Conservation (phyloP, 192 early-diverging fungal genomes). For the Coemansia sp. region DNA sequence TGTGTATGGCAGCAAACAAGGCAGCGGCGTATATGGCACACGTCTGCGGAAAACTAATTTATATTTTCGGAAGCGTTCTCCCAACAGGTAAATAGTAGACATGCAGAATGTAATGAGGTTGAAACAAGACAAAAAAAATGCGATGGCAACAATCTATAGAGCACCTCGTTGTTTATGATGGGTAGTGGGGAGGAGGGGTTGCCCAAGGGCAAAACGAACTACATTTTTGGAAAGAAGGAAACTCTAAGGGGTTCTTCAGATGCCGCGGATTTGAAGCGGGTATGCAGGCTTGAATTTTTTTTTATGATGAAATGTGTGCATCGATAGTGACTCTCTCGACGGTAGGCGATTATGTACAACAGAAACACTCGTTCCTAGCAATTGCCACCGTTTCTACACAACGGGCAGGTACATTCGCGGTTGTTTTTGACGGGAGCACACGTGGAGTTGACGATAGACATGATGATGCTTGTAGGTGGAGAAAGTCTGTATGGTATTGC, state of each 20-base stretch:
- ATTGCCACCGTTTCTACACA: conserved; percentile 12
- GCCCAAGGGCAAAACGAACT: neutral
- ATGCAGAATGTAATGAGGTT: neutral
- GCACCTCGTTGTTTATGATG: neutral
- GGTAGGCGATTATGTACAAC: neutral
- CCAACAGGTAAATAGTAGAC: neutral
- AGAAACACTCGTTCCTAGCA: neutral
- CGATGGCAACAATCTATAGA: neutral
- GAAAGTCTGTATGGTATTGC: neutral
- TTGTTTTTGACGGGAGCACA: neutral
- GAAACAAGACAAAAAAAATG: neutral
- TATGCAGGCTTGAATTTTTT: neutral
- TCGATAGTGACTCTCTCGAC: neutral
- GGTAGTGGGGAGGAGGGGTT: neutral
- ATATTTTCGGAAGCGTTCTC: neutral
- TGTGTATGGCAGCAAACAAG: neutral
- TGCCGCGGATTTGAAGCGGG: neutral
- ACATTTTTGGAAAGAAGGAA: neutral
- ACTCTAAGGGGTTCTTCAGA: neutral
- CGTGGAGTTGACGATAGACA: neutral
- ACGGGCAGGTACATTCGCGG: conserved; percentile 17
- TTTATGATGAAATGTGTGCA: neutral
- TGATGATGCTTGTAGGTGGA: neutral
- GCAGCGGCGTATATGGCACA: neutral
- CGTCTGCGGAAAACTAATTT: neutral